Conservation (phyloP, 768 basidiomycete genomes). For the Termitomyces sp. region DNA sequence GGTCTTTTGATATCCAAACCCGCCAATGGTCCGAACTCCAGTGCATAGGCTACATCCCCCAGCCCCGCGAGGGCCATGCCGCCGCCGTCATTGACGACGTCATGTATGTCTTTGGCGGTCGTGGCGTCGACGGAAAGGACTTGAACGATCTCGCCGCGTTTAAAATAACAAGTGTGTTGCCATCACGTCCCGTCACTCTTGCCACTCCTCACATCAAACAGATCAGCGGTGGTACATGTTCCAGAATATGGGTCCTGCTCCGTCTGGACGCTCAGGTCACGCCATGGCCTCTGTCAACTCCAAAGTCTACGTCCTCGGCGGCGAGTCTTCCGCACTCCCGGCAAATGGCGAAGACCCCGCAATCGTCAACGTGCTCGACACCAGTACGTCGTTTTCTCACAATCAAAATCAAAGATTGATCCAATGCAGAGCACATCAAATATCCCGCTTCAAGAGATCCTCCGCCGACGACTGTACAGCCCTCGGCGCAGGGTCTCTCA, state of each 20-base stretch:
- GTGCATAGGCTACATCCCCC: constrained; percentile 96
- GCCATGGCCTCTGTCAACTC: constrained; percentile 95
- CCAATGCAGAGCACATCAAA: constrained; percentile 22
- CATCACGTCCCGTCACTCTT: neutral
- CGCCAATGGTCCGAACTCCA: constrained; percentile 86
- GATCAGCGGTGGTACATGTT: constrained; percentile 99
- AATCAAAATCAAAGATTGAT: neutral
- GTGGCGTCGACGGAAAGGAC: constrained; percentile 97
- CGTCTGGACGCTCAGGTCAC: constrained; percentile 89
- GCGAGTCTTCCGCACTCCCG: constrained; percentile 73
- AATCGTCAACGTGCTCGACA: constrained; percentile 89
- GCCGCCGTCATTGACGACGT: constrained; percentile 96
- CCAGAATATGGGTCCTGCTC: constrained; percentile 98
- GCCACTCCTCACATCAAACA: constrained; percentile 25
- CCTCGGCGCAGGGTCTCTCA: constrained; percentile 14
- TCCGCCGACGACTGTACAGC: constrained; percentile 13
- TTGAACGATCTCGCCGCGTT: constrained; percentile 93
- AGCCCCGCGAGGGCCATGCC: constrained; percentile 93
- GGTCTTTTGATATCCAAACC: constrained; percentile 84
- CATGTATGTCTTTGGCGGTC: constrained; percentile 94
- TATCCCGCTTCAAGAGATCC: constrained; percentile 19
- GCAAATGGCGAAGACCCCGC: constrained; percentile 73
- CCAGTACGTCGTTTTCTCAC: constrained; percentile 56
- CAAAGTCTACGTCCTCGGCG: constrained; percentile 90
- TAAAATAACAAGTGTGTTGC: constrained; percentile 84